A percentile compares a stretch with the other conserved stretches of the same genome.
Conservation (phyloP, 1,284 basidiomycete genomes). For the Mycocalia duriaeana region DNA sequence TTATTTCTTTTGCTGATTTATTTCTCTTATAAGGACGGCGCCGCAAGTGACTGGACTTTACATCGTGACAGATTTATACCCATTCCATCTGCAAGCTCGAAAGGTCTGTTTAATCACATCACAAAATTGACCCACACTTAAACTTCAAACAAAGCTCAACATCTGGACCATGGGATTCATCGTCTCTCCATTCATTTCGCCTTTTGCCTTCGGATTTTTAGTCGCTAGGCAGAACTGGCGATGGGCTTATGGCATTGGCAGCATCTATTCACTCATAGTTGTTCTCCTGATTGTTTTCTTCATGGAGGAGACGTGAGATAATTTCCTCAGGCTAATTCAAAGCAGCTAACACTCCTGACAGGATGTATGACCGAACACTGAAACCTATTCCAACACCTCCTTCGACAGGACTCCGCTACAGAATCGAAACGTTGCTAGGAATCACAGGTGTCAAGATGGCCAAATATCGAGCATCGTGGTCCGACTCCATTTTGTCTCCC, state of each 20-base stretch:
- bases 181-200: constrained; percentile 14
- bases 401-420: constrained; percentile 9
- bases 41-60: constrained; percentile 70
- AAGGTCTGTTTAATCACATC: constrained; percentile 36
- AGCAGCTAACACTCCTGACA: not conserved
- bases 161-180: constrained; percentile 17
- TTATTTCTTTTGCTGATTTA: constrained; percentile 5
- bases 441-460: constrained; percentile 13
- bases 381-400: constrained; percentile 11
- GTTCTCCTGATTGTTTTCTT: constrained; percentile 54
- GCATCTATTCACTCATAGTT: constrained; percentile 54
- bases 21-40: constrained; percentile 10
- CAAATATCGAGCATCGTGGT: constrained; percentile 12
- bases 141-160: constrained; percentile 8
- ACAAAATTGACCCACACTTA: too few relatives aligned
- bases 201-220: constrained; percentile 6
- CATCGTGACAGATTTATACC: constrained; percentile 65
- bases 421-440: constrained; percentile 13
- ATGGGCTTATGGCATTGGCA: constrained; percentile 69
- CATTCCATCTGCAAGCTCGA: constrained; percentile 71
- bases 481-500: constrained; percentile 6
- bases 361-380: constrained; percentile 13
- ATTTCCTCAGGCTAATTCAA: not conserved
- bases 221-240: constrained; percentile 36
- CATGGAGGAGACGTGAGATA: constrained; percentile 58